phyloP scores from a whole-genome alignment of 345 rosid species.

The Luvunga scandens region DNA sequence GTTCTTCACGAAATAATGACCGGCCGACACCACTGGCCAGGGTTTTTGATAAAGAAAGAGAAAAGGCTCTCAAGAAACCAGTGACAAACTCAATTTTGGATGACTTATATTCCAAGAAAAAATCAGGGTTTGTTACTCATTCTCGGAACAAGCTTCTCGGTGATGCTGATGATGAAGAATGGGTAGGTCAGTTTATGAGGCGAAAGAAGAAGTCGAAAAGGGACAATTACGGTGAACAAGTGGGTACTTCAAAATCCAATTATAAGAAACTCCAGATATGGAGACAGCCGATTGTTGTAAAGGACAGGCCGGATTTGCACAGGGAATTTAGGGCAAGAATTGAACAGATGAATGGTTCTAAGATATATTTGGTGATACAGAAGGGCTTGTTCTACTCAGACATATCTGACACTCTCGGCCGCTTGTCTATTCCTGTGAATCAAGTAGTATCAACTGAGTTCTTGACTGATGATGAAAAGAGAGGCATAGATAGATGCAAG shows the following conservation, averaged over 20 bases:
- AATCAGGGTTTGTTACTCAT: not conserved
- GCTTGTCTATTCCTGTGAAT: not conserved
- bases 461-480: not conserved
- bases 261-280: not conserved
- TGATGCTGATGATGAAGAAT: not conserved
- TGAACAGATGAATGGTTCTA: not conserved
- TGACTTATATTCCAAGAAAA: not conserved
- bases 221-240: not conserved
- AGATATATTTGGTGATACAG: not conserved
- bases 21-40: not conserved
- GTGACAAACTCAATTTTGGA: too few relatives aligned
- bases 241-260: too few relatives aligned
- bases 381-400: not conserved
- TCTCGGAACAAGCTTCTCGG: not conserved
- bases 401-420: not conserved
- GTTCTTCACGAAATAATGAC: not conserved
- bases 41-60: too few relatives aligned
- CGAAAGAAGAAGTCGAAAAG: not conserved
- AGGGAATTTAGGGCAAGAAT: not conserved
- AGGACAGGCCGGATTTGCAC: not conserved
- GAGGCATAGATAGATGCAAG: too few relatives aligned
- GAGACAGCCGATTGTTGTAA: not conserved
- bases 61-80: too few relatives aligned
- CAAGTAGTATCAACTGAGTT: not conserved
- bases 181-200: not conserved